Conservation (phyloP, 192 early-diverging fungal species). For the Entomortierella beljakovae region DNA sequence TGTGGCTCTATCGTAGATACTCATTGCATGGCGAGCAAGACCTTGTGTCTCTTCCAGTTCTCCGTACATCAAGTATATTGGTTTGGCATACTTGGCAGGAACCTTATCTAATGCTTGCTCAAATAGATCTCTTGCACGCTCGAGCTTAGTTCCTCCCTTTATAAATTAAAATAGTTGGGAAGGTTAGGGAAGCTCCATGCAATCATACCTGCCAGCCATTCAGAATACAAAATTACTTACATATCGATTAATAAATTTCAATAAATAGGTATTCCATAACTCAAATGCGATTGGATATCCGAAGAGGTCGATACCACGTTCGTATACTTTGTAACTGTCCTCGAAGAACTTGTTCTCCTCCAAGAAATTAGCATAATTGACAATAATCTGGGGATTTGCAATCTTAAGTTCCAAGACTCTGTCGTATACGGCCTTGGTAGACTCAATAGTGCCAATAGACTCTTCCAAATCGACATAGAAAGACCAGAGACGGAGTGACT, state of each 20-base stretch:
- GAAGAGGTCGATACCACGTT: conserved; percentile 96
- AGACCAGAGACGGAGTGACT: conserved; percentile 90
- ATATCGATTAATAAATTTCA: conserved; percentile 87
- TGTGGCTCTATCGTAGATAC: conserved; percentile 94
- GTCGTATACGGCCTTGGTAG: conserved; percentile 88
- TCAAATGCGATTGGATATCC: conserved; percentile 97
- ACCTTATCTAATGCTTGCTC: conserved; percentile 92
- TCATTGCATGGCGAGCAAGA: conserved; percentile 90
- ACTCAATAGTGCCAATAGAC: conserved; percentile 83
- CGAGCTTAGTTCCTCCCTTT: conserved; percentile 83
- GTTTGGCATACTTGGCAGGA: conserved; percentile 87
- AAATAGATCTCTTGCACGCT: conserved; percentile 94
- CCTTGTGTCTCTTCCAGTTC: conserved; percentile 94
- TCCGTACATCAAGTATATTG: conserved; percentile 91
- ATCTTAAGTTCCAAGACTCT: conserved; percentile 93
- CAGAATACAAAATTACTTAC: conserved; percentile 42
- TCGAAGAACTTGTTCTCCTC: conserved; percentile 93
- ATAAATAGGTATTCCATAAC: conserved; percentile 96
- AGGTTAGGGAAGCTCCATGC: too few species aligned
- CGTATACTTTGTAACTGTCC: conserved; percentile 95
- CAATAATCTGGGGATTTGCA: conserved; percentile 95
- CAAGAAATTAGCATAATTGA: conserved; percentile 93
- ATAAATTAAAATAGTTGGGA: too few species aligned
- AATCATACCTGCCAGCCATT: not conserved
- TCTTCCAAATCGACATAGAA: conserved; percentile 97